Percentiles rank a stretch among this genome's conserved stretches.
Evolutionary conservation across 2,329 filamentous ascomycete genomes (phyloP).

Genomic region (Talaromyces sp.): DNA sequence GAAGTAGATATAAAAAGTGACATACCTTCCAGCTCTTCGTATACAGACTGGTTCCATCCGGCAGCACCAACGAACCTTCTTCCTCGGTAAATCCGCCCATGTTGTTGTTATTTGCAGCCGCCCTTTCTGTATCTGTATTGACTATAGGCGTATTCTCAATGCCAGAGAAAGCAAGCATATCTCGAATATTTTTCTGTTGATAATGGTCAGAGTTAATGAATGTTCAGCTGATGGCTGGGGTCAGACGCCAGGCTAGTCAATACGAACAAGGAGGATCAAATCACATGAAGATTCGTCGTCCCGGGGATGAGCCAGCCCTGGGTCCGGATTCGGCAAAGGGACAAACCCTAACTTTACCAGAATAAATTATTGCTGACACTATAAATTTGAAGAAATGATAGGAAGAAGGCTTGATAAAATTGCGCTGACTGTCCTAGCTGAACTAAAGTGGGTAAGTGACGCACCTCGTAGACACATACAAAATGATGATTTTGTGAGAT

Average conservation of each 20-base stretch:
- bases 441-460: too few relatives aligned
- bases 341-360: not conserved
- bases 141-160: slow-evolving; percentile 8
- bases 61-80: slow-evolving; percentile 51
- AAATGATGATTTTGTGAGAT: too few relatives aligned
- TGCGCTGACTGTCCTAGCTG: not conserved
- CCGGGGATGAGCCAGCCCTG: not conserved
- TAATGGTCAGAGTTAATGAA: not conserved
- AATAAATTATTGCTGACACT: not conserved
- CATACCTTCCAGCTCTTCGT: slow-evolving; percentile 60
- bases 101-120: slow-evolving; percentile 23
- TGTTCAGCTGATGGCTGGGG: not conserved
- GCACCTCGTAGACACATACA: too few relatives aligned
- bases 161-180: slow-evolving; percentile 12
- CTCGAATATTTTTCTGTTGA: not conserved
- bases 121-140: not conserved
- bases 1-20: slow-evolving; percentile 23
- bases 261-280: not conserved
- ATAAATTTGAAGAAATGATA: not conserved
- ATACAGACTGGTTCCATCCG: slow-evolving; percentile 56
- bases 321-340: not conserved
- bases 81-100: slow-evolving; percentile 36
- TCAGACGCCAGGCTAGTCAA: not conserved
- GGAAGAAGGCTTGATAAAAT: not conserved
- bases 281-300: not conserved